Conservation (phyloP, 1,284 basidiomycete genomes). For the Phlebopus sp. region DNA sequence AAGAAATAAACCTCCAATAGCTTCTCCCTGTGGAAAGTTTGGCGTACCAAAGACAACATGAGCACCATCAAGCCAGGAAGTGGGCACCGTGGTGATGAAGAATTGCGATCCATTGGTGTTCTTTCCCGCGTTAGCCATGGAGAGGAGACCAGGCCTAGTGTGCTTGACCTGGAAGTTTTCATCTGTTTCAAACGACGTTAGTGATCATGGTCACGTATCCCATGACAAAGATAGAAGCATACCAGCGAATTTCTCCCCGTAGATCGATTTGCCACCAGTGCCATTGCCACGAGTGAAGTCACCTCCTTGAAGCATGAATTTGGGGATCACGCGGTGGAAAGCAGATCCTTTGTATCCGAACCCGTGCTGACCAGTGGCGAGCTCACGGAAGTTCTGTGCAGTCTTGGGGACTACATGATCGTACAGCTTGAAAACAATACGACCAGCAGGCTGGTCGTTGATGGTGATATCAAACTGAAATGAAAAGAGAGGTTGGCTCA, state of each 20-base stretch:
- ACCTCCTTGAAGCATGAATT: constrained; percentile 66
- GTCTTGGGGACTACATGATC: constrained; percentile 73
- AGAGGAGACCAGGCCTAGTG: constrained; percentile 78
- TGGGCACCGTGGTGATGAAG: constrained; percentile 70
- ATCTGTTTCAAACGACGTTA: constrained; percentile 47
- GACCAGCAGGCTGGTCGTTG: constrained; percentile 51
- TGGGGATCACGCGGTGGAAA: constrained; percentile 83
- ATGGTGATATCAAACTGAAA: constrained; percentile 79
- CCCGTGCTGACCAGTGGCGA: constrained; percentile 76
- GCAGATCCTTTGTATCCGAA: constrained; percentile 60
- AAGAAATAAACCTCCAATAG: neutral
- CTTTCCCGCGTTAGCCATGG: constrained; percentile 84
- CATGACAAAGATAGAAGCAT: constrained; percentile 14
- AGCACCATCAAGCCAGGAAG: constrained; percentile 72
- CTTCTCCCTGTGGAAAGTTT: neutral
- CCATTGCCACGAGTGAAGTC: constrained; percentile 76
- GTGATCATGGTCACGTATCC: neutral
- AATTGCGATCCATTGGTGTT: constrained; percentile 62
- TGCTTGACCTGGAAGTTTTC: constrained; percentile 87
- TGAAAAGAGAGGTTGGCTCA: neutral
- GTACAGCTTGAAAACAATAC: constrained; percentile 85
- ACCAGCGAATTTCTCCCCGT: constrained; percentile 83
- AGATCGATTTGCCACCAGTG: constrained; percentile 92
- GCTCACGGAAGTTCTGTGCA: constrained; percentile 86
- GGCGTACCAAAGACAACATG: constrained; percentile 79